These are phyloP conservation scores for Cucurbita maxima DNA, from an alignment of 306 rosid species.

Conservation along the genomic window DNA sequence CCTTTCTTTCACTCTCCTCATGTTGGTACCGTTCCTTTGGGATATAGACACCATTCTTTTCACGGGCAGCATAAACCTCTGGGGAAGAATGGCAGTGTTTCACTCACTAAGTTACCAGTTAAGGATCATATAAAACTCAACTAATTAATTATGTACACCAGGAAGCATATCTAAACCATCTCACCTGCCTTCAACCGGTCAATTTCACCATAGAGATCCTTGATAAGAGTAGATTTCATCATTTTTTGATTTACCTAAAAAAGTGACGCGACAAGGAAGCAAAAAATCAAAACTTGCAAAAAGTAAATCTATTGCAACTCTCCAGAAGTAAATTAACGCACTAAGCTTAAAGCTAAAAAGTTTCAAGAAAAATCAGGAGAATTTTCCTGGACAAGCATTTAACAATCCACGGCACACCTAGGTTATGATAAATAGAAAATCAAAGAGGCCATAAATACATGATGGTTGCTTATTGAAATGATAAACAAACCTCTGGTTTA, in stretches of 20 bases:
- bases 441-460: neutral
- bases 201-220: constrained; percentile 96
- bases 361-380: neutral
- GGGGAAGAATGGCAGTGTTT: constrained; percentile 3
- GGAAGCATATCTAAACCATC: constrained; percentile 9
- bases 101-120: neutral
- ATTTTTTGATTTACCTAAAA: constrained; percentile 80
- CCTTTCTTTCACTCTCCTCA: constrained; percentile 92
- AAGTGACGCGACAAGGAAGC: neutral
- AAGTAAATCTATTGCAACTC: neutral
- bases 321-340: neutral
- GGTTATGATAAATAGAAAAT: neutral
- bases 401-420: neutral
- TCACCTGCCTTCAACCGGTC: constrained; percentile 83
- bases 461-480: neutral
- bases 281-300: neutral
- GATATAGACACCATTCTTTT: constrained; percentile 87
- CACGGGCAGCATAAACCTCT: constrained; percentile 98
- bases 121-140: neutral
- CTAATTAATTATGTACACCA: neutral
- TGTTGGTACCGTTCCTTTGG: constrained; percentile 88
- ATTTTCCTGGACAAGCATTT: neutral
- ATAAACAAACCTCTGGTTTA: constrained; percentile 77
- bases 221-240: constrained; percentile 96
- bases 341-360: neutral